Evolutionary conservation across 1,139 yeast species (phyloP), one percentile per base, ranked within the genome.

Genomic region (Kodamaea alishanica): DNA sequence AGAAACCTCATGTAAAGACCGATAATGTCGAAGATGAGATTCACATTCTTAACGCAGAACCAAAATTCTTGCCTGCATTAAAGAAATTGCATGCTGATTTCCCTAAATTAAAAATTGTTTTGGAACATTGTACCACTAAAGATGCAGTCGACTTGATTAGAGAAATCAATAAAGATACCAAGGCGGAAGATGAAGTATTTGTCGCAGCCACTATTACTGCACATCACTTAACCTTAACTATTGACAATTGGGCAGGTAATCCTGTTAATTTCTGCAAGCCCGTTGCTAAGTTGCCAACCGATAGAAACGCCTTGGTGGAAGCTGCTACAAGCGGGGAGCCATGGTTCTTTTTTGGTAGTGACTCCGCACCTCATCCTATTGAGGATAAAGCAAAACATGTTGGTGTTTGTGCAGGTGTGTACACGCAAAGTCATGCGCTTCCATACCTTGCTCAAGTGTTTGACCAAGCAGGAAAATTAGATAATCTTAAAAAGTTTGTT

Each of bases 401-500:
- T 28, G 94, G 92, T 20, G 97, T 92, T 9, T 90, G 97, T 55
- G 99, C 99, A 10, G 99, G 99, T 51, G 96, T 92, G 10, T 92
- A 77, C 64, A 87, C 97, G 3, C 98, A 92, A 60, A 77, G 89
- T 22, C 79, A 79, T 53, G 96, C 85, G 2, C 65, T 92, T 26
- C 74, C 89, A 12, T 92, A 92, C 51, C 70, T 92, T 26, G 97
- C 97, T 5, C 84, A 90, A 55, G 78, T 86, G 2, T 94, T 94
- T 56, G 96, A 86, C 23, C 63, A 72, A 41, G 73, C 67, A 9
- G 80, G 75, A 11, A 77, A 81, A 46, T 63, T 92, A 32, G 83
- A 81, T 32, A 76, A 75, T 41, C 70, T 92, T 54, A 81, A 75
- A 49, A 75, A 68, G 31, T 94, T 94, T 60, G 96, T 87, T 10